Base-by-base conservation (phyloP, 2,329 filamentous ascomycete species). In the Hirsutella minnesotensis region DNA sequence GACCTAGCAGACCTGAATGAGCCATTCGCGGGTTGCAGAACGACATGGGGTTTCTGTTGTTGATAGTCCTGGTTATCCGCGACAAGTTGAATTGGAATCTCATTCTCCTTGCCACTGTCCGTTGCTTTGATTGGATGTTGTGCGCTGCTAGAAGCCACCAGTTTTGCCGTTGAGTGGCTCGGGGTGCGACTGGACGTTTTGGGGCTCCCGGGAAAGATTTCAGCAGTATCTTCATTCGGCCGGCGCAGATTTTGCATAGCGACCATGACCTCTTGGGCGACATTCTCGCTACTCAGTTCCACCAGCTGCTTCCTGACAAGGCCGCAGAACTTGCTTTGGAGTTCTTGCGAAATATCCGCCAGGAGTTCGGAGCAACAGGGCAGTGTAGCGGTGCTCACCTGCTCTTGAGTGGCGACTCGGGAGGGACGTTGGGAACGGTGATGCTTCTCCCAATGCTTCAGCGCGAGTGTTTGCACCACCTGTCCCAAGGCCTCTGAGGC, bases 291-390 rank as follows among this genome's bases (percentile, higher is more conserved):
- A 16, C 62, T 57, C 18, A 77, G 53, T 3, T 60, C 52, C 15
- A 55, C 53, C 20, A 67, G 62, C 9, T 54, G 57, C 40, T 57
- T 61, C 48, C 72, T 63, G 5, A 65, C 58, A 3, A 76, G 53
- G 3, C 67, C 62, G 49, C 74, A 78, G 46, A 77, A 77, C 8
- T 61, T 63, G 39, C 57, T 60, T 18, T 68, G 62, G 10, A 78
- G 56, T 47, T 71, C 68, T 19, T 67, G 57, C 3, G 65, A 65
- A 9, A 69, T 64, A 46, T 78, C 71, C 7, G 63, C 47, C 16
- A 60, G 51, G 18, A 78, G 59, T 39, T 68, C 65, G 3, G 64
- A 56, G 47, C 75, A 78, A 52, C 75, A 79, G 4, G 65, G 62
- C 53, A 22, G 62, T 45, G 4, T 54, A 49, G 8, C 59, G 59